A percentile compares a stretch with the other conserved stretches of the same genome.
These are phyloP conservation scores for Melanomma pulvis-pyrius DNA, from an alignment of 495 filamentous ascomycete species.

Conservation along the genomic window DNA sequence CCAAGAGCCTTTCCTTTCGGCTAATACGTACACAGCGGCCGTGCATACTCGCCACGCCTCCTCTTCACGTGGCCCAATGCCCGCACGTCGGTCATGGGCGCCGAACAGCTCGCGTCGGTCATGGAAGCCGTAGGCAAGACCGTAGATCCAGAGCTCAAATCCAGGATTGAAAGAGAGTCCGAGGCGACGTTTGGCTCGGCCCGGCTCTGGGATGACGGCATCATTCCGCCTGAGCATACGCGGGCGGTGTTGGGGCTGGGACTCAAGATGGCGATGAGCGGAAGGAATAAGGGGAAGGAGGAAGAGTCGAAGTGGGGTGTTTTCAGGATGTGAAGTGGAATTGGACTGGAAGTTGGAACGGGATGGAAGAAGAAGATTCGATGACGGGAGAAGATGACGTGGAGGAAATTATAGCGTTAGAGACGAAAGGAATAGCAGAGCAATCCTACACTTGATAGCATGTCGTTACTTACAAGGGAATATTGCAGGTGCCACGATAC, in stretches of 20 bases:
- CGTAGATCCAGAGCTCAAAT: slow-evolving; percentile 78
- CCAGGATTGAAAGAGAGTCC: slow-evolving; percentile 86
- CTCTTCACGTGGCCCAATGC: slow-evolving; percentile 99
- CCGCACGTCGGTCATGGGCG: slow-evolving; percentile 92
- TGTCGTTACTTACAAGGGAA: no score
- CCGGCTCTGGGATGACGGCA: slow-evolving; percentile 93
- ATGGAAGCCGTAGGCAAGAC: slow-evolving; percentile 92
- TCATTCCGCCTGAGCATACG: slow-evolving; percentile 89
- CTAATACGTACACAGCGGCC: slow-evolving; percentile 59
- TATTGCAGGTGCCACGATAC: no score
- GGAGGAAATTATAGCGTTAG: no score
- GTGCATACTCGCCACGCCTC: slow-evolving; percentile 87
- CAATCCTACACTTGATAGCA: no score
- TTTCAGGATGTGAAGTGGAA: slow-evolving; percentile 79
- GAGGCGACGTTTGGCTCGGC: slow-evolving; percentile 86
- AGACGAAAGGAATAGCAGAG: no score
- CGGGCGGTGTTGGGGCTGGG: slow-evolving; percentile 80
- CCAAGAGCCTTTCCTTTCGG: not conserved
- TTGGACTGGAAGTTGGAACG: not conserved
- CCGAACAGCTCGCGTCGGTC: slow-evolving; percentile 86
- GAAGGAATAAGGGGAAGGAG: slow-evolving; percentile 60
- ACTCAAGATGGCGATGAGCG: slow-evolving; percentile 74
- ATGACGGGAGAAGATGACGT: not conserved
- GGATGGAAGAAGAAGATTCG: not conserved
- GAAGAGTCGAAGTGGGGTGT: slow-evolving; percentile 75